phyloP scores from a whole-genome alignment of 345 rosid genomes.

The Excoecaria cochinchinensis region DNA sequence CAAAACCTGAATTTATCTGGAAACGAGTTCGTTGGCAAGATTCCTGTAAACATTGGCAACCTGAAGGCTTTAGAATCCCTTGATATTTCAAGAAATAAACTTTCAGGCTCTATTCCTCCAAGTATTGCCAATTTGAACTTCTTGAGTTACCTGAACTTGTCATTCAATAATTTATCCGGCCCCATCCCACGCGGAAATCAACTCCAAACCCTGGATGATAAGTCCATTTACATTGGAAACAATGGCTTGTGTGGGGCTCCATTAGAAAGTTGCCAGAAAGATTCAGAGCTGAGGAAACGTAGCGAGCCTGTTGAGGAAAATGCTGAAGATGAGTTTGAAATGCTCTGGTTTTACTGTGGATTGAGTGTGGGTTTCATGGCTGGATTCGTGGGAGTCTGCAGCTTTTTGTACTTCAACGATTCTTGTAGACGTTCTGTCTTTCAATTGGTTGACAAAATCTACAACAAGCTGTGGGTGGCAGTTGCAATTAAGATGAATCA shows the following conservation, averaged over 20 bases:
- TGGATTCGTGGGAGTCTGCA: too few relatives aligned
- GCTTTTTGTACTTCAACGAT: too few relatives aligned
- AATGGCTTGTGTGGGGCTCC: too few relatives aligned
- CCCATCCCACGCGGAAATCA: conserved; percentile 34
- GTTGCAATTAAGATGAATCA: background rate
- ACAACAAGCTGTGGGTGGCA: too few relatives aligned
- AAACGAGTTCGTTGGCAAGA: background rate
- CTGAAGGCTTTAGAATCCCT: background rate
- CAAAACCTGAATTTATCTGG: conserved; percentile 12
- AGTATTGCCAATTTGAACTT: conserved; percentile 37
- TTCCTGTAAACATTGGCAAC: background rate
- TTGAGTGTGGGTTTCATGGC: too few relatives aligned
- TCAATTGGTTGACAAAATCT: too few relatives aligned
- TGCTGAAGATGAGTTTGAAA: too few relatives aligned
- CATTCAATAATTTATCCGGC: conserved; percentile 48
- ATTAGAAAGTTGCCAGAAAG: too few relatives aligned
- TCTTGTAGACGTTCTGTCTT: too few relatives aligned
- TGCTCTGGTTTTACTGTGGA: too few relatives aligned
- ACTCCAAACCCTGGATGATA: conserved; percentile 23
- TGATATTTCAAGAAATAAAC: conserved; percentile 3
- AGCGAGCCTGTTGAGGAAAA: too few relatives aligned
- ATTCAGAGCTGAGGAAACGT: too few relatives aligned
- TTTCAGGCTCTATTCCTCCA: conserved; percentile 4
- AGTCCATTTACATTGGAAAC: conserved; percentile 27
- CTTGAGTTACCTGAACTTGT: conserved; percentile 39